Percentiles rank a stretch among this genome's conserved stretches.
phyloP scores from a whole-genome alignment of 2,329 filamentous ascomycete species.

The Aspergillus phoenicis region DNA sequence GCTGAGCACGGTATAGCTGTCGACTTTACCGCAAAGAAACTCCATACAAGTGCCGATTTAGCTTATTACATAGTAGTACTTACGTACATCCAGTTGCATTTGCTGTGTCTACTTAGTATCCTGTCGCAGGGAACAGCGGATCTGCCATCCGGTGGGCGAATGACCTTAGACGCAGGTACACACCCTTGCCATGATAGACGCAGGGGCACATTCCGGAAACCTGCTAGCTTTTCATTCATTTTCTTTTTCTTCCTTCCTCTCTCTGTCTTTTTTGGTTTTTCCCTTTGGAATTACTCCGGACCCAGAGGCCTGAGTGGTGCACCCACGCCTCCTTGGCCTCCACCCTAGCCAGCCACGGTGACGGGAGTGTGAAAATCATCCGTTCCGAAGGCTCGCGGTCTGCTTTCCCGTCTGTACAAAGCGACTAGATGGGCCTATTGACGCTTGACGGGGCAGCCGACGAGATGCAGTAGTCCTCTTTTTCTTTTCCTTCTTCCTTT shows the following conservation, averaged over 20 bases:
- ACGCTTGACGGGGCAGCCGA: slow-evolving; percentile 7
- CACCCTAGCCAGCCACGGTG: slow-evolving; percentile 12
- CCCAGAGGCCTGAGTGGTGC: not conserved
- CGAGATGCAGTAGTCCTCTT: not conserved
- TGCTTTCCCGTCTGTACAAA: slow-evolving; percentile 7
- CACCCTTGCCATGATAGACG: not conserved
- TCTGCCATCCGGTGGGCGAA: slow-evolving; percentile 1
- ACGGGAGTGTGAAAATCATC: slow-evolving; percentile 11
- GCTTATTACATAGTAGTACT: not conserved
- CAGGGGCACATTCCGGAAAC: not conserved
- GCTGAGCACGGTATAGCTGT: not conserved
- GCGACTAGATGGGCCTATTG: slow-evolving; percentile 9
- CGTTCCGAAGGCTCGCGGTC: slow-evolving; percentile 4
- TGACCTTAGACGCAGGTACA: not conserved
- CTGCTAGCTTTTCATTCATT: not conserved
- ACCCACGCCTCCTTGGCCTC: not conserved
- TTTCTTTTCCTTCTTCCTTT: not conserved
- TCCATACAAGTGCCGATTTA: not conserved
- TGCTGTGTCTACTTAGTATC: not conserved
- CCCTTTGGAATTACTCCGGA: not conserved
- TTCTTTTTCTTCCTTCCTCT: too few species aligned
- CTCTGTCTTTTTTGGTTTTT: too few species aligned
- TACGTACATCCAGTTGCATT: too few species aligned
- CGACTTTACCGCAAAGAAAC: not conserved
- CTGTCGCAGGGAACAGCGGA: not conserved